phyloP scores from a whole-genome alignment of 352 stramenopile genomes.

The Phytophthora podocarpi region DNA sequence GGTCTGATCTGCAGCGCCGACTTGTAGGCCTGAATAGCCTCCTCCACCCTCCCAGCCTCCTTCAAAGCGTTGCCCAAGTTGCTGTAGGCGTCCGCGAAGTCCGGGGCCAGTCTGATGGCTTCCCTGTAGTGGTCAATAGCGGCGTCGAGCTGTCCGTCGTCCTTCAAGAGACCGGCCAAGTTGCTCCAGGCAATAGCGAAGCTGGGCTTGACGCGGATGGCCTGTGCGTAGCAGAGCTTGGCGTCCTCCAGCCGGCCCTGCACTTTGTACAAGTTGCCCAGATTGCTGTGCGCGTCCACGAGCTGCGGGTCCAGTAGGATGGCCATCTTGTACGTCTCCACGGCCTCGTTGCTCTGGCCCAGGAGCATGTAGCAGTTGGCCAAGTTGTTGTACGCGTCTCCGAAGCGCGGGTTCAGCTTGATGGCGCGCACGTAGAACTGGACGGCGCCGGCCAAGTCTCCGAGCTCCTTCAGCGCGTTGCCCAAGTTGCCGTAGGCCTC shows the following conservation, averaged over 20 bases:
- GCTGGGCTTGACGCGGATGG: conserved; percentile 87
- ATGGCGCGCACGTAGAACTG: conserved; percentile 95
- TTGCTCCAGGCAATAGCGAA: conserved; percentile 95
- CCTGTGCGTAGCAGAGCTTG: conserved; percentile 90
- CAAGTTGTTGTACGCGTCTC: conserved; percentile 93
- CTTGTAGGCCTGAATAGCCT: conserved; percentile 89
- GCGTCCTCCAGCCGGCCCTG: conserved; percentile 86
- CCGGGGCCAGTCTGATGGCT: conserved; percentile 78
- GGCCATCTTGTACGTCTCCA: conserved; percentile 95
- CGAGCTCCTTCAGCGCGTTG: conserved; percentile 95
- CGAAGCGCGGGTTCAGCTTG: conserved; percentile 91
- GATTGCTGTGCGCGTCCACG: conserved; percentile 94
- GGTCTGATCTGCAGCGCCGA: conserved; percentile 82
- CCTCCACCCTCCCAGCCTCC: conserved; percentile 66
- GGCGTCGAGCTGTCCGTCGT: conserved; percentile 80
- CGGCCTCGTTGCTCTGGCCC: conserved; percentile 86
- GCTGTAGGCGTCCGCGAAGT: conserved; percentile 88
- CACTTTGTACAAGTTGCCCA: conserved; percentile 94
- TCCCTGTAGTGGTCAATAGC: conserved; percentile 89
- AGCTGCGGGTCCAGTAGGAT: conserved; percentile 87
- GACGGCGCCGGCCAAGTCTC: conserved; percentile 87
- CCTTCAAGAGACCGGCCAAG: conserved; percentile 91
- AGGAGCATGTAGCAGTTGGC: conserved; percentile 93
- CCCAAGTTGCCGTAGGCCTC: conserved; percentile 94
- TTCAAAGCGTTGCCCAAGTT: conserved; percentile 89